Evolutionary conservation across 768 basidiomycete species (phyloP), one percentile per base, ranked within the genome.

Genomic region (Auricularia sp.): DNA sequence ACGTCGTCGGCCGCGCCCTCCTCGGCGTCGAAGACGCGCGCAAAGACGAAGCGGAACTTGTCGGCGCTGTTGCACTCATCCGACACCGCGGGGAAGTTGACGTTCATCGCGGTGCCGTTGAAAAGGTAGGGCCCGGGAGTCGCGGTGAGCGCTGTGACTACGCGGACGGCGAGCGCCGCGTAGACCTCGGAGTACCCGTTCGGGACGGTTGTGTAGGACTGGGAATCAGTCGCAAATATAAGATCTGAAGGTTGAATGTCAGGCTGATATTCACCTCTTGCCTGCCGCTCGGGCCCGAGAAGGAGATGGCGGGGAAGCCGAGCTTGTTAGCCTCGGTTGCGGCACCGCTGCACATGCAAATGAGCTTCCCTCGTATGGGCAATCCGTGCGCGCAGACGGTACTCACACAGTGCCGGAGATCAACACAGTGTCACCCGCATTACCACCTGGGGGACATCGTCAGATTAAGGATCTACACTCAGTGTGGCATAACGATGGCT

Each of bases 241-340:
- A 42, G 39, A 7, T 42, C 39, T 29, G 29, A 14, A 42, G 39
- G 8, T 42, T 42, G 1, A 7, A 7, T 14, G 39, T 8, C 39
- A 14, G 7, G 39, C 39, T 7, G 12, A 14, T 42, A 3, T 42
- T 42, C 39, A 42, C 39, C 39, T 81, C 78, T 62, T 77, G 74
- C 0, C 77, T 72, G 12, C 75, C 80, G 21, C 76, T 72, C 12
- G 68, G 67, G 29, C 76, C 78, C 12, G 80, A 82, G 72, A 82
- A 82, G 0, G 82, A 81, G 36, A 78, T 75, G 1, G 82, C 77
- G 1, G 83, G 81, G 53, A 83, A 75, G 36, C 83, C 82, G 67
- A 79, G 76, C 51, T 75, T 68, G 1, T 80, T 78, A 3, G 82
- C 79, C 70, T 81, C 80, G 14, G 75, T 75, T 0, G 83, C 81